Evolutionary conservation across 2,329 filamentous ascomycete genomes (phyloP).

Genomic region (Aspergillus candidus): DNA sequence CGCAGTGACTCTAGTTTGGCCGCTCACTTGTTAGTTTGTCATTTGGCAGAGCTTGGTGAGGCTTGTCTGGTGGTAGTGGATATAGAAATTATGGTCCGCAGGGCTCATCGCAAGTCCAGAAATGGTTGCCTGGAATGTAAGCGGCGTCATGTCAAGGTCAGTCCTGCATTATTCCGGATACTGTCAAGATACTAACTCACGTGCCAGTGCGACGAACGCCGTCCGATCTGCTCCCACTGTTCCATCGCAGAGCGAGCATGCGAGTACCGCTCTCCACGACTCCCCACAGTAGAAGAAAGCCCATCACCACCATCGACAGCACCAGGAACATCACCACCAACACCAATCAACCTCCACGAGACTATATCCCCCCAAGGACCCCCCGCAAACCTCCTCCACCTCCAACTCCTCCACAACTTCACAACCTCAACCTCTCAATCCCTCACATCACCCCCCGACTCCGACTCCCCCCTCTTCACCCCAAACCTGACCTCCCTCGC

Average conservation of each 20-base stretch:
- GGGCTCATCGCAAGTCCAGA: conserved; percentile 35
- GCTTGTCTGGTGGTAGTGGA: too few relatives aligned
- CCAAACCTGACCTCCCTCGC: conserved; percentile 3
- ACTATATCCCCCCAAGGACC: conserved; percentile 1
- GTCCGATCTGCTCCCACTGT: conserved; percentile 31
- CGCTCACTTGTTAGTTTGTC: too few relatives aligned
- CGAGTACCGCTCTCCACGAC: conserved; percentile 6
- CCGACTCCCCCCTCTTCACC: too few relatives aligned
- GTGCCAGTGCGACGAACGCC: conserved; percentile 28
- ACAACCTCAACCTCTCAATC: conserved; percentile 8
- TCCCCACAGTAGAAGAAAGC: not conserved
- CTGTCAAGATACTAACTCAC: not conserved
- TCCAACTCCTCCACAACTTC: conserved; percentile 26
- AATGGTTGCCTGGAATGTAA: conserved; percentile 36
- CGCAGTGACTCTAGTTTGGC: too few relatives aligned
- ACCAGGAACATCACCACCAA: not conserved
- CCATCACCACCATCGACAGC: not conserved
- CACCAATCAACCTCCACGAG: too few relatives aligned
- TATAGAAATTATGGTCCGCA: conserved; percentile 11
- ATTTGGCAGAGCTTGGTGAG: too few relatives aligned
- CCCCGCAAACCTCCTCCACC: conserved; percentile 25
- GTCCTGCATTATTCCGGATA: not conserved
- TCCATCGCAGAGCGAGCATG: conserved; percentile 16
- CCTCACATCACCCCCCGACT: not conserved
- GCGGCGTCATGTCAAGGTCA: conserved; percentile 34